A percentile compares a stretch with the other conserved stretches of the same genome.
phyloP scores from a whole-genome alignment of 192 early-diverging fungal genomes.

The Umbelopsis sp. region DNA sequence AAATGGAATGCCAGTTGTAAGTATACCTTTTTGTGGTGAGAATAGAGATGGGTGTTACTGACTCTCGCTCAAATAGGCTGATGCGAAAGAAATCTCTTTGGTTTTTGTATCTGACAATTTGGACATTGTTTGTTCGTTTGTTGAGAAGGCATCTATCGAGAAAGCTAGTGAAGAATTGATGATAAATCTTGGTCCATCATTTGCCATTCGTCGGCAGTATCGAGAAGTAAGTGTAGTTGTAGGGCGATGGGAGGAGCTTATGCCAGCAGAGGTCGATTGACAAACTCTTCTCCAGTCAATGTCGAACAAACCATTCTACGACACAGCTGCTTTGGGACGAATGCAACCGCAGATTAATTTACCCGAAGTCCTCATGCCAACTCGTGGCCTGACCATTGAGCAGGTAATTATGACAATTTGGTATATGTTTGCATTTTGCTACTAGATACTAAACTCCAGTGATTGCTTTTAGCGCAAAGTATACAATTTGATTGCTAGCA shows the following conservation, averaged over 20 bases:
- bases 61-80: neutral
- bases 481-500: neutral
- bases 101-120: constrained; percentile 90
- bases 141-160: constrained; percentile 93
- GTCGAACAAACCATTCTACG: constrained; percentile 88
- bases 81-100: constrained; percentile 79
- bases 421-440: neutral
- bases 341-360: constrained; percentile 58
- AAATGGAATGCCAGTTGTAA: constrained; percentile 73
- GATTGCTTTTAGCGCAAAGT: neutral
- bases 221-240: constrained; percentile 54
- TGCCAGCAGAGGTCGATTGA: neutral
- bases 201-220: constrained; percentile 76
- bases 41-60: too few species aligned
- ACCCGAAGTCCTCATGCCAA: constrained; percentile 24
- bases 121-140: constrained; percentile 87
- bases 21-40: neutral
- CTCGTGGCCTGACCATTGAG: constrained; percentile 20
- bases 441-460: neutral
- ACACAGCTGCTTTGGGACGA: constrained; percentile 81
- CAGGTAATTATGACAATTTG: constrained; percentile 7
- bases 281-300: neutral
- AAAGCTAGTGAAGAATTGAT: constrained; percentile 91
- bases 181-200: constrained; percentile 68
- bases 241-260: too few species aligned